These are phyloP conservation scores for Phaffomyces opuntiae DNA, from an alignment of 805 yeast species.

Conservation along the genomic window DNA sequence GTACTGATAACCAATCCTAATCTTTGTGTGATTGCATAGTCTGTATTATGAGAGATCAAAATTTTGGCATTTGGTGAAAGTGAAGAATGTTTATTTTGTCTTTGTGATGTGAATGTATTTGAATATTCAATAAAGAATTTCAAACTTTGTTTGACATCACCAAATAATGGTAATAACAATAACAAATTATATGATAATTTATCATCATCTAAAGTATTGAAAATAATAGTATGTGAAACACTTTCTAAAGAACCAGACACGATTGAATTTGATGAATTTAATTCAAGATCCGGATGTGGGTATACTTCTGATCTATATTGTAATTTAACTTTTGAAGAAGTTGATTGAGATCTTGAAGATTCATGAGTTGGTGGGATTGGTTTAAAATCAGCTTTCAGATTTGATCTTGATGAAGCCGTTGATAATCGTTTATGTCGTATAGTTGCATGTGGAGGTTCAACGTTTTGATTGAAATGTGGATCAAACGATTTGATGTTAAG, in stretches of 20 bases:
- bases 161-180: constrained; percentile 48
- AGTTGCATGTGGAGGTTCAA: constrained; percentile 1
- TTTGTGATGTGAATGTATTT: constrained; percentile 25
- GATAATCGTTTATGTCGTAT: constrained; percentile 24
- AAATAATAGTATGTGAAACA: constrained; percentile 66
- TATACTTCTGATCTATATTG: constrained; percentile 35
- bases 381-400: constrained; percentile 10
- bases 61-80: constrained; percentile 11
- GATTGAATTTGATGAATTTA: constrained; percentile 42
- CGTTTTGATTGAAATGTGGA: constrained; percentile 12
- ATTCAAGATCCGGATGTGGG: constrained; percentile 56
- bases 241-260: constrained; percentile 60
- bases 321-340: constrained; percentile 11
- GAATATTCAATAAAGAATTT: constrained; percentile 39
- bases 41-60: constrained; percentile 26
- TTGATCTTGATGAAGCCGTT: constrained; percentile 16
- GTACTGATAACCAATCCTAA: constrained; percentile 47
- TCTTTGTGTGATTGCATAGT: constrained; percentile 40
- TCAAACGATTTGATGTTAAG: constrained; percentile 38
- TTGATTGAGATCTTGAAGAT: neutral
- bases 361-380: constrained; percentile 7
- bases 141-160: constrained; percentile 38
- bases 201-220: constrained; percentile 37
- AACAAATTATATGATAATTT: constrained; percentile 37
- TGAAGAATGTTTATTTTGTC: constrained; percentile 13